Evolutionary conservation across 2,329 filamentous ascomycete genomes (phyloP).

Genomic region (Fusarium pininemorale): DNA sequence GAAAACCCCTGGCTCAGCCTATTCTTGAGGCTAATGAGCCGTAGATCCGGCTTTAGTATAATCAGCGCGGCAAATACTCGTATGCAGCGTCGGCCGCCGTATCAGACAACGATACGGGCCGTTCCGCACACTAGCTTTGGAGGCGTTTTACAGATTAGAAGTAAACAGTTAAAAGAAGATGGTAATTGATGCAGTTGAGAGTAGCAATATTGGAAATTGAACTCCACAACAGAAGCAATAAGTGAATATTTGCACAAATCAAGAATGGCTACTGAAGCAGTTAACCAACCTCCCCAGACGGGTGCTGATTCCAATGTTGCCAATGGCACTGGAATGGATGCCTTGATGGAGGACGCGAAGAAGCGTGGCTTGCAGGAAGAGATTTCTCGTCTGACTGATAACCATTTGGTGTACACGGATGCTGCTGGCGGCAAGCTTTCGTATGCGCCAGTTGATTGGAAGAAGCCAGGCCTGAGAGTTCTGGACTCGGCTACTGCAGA

Average conservation of each 20-base stretch:
- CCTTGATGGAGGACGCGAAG: background rate
- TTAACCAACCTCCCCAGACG: background rate
- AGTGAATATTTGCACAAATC: background rate
- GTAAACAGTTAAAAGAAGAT: background rate
- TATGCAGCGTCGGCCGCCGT: background rate
- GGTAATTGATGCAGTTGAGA: background rate
- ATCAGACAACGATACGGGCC: background rate
- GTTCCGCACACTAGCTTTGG: background rate
- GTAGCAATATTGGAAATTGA: background rate
- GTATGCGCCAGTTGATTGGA: background rate
- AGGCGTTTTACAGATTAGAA: too few species aligned
- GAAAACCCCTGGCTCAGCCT: background rate
- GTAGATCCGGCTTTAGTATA: background rate
- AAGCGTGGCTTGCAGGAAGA: conserved; percentile 1
- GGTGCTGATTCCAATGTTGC: background rate
- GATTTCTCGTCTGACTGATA: background rate
- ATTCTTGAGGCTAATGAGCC: background rate
- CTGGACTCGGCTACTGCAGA: conserved; percentile 1
- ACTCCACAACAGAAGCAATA: background rate
- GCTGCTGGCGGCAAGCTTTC: background rate
- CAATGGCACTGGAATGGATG: conserved; percentile 6
- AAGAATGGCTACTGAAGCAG: background rate
- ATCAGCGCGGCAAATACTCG: background rate
- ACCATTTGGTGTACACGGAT: conserved; percentile 1
- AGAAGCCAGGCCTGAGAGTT: background rate